Evolutionary conservation across 164 flowering plant genomes (phyloP).

Genomic region (Berberis vulgaris): DNA sequence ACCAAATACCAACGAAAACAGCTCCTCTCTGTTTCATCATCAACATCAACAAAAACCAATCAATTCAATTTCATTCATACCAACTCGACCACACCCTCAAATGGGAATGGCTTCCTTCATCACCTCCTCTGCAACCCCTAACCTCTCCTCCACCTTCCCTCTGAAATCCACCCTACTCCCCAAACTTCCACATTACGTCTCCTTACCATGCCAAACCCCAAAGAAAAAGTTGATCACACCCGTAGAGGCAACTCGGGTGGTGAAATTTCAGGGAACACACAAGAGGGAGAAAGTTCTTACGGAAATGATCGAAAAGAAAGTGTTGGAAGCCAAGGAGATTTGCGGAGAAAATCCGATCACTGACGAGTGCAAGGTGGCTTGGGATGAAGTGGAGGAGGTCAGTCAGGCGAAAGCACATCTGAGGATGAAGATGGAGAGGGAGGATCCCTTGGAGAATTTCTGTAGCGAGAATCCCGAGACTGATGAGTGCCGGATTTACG

Average conservation of each 20-base stretch:
- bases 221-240: not conserved
- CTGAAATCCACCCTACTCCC: no score
- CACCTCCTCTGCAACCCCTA: not conserved
- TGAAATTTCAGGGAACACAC: slow-evolving; percentile 11
- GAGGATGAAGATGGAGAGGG: slow-evolving; percentile 35
- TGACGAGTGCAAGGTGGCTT: slow-evolving; percentile 73
- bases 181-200: not conserved
- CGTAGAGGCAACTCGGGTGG: not conserved
- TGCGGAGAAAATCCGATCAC: slow-evolving; percentile 47
- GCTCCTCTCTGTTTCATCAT: no score
- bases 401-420: slow-evolving; percentile 82
- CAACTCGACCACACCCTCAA: no score
- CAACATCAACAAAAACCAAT: no score
- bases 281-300: slow-evolving; percentile 57
- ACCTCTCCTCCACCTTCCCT: not conserved
- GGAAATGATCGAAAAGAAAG: slow-evolving; percentile 79
- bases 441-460: slow-evolving; percentile 55
- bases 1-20: no score
- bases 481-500: slow-evolving; percentile 70
- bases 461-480: slow-evolving; percentile 67
- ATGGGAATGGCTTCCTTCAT: not conserved
- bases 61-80: no score
- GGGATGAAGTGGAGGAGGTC: slow-evolving; percentile 88
- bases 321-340: slow-evolving; percentile 55
- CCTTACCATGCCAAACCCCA: not conserved